phyloP scores from a whole-genome alignment of 495 filamentous ascomycete species.

The Cudoniella acicularis region DNA sequence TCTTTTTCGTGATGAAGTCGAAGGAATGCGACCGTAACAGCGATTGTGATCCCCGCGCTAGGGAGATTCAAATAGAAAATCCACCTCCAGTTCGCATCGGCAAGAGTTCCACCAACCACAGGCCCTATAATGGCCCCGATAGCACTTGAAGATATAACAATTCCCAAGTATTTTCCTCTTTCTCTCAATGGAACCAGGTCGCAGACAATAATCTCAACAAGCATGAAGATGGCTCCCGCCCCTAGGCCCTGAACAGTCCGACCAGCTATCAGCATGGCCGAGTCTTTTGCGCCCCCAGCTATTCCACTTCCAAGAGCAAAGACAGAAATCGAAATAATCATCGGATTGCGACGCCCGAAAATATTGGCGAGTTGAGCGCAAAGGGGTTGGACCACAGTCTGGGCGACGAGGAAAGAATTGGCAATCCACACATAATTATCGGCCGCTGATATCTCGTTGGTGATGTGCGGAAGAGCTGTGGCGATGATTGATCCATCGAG shows the following conservation, averaged over 20 bases:
- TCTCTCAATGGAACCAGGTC: constrained; percentile 44
- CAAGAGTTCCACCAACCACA: not conserved
- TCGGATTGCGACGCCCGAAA: constrained; percentile 45
- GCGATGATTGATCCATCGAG: not conserved
- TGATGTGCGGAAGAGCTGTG: not conserved
- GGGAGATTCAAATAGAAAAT: not conserved
- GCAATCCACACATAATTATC: constrained; percentile 36
- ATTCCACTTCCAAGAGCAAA: constrained; percentile 3
- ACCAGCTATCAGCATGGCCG: constrained; percentile 19
- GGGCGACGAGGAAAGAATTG: constrained; percentile 33
- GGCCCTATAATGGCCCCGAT: constrained; percentile 30
- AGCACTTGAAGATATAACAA: constrained; percentile 33
- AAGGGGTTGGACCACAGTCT: constrained; percentile 24
- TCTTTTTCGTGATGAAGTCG: not conserved
- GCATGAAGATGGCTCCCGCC: constrained; percentile 49
- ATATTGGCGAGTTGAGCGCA: constrained; percentile 43
- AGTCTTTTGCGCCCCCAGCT: not conserved
- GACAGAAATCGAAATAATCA: constrained; percentile 36
- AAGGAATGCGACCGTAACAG: not conserved
- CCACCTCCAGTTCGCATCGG: not conserved
- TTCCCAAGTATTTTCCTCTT: constrained; percentile 29
- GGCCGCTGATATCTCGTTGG: not conserved
- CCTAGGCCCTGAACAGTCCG: constrained; percentile 52
- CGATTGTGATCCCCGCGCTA: constrained; percentile 22
- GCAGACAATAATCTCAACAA: constrained; percentile 52